Evolutionary conservation across 441 rosid genomes (phyloP), one percentile per base, ranked within the genome.

Genomic region (Erysimum pusillum): DNA sequence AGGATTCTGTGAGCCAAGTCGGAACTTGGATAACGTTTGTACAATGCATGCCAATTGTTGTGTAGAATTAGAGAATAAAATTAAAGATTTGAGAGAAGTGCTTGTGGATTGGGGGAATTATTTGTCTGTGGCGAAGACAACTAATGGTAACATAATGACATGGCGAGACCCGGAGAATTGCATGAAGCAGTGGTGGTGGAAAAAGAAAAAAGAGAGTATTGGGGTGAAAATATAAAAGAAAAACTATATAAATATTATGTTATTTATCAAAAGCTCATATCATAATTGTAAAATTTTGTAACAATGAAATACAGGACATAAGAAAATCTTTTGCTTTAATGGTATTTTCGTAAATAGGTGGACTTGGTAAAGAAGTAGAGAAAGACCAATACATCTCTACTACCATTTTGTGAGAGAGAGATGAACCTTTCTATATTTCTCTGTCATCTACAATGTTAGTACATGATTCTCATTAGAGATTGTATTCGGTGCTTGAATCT

Each of bases 1-100:
- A 17, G 98, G 98, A 63, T 81, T 92, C 34, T 94, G 97, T 79
- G 89, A 92, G 81, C 91, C 86, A 11, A 85, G 96, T 79, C 81
- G 67, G 65, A 90, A 94, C 78, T 63, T 92, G 49, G 89, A 88
- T 73, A 41, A 76, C 59, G 94, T 89, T 53, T 90, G 93, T 76
- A 94, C 98, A 13, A 91, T 94, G 98, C 98, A 94, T 69, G 96
- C 91, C 11, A 94, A 94, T 84, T 94, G 98, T 79, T 94, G 97
- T 80, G 48, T 54, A 11, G 98, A 97, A 58, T 71, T 83, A 78
- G 85, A 83, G 11, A 86, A 77, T 80, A 94, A 94, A 79, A 78
- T 90, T 73, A 79, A 77, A 20, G 97, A 94, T 76, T 90, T 94
- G 31, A 85, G 76, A 80, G 68, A 88, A 63, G 85, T 90, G 89